Base-by-base conservation (phyloP, 1,284 basidiomycete genomes). In the Ganoderma boninense region DNA sequence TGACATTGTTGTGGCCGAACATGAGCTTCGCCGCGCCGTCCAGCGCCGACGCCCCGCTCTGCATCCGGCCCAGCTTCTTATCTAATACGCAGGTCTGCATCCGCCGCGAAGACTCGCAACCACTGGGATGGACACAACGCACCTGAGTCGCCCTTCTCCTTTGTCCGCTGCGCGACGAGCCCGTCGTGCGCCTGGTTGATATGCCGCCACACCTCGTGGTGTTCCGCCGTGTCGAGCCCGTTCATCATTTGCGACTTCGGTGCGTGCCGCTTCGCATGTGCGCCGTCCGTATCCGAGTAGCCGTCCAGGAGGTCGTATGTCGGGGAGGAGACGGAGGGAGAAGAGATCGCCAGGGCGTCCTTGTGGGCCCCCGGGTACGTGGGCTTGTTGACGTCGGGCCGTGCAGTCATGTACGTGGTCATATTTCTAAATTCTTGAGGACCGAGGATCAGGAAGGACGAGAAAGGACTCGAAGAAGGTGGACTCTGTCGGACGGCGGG, bases 121-220 rank as follows among this genome's bases (percentile, higher is more conserved):
- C 29, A 32, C 29, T n/a, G 4, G 29, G 57, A 38, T 11, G 2
- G 11, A 10, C 20, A 32, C 5, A 8, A 63, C 67, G 32, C 43
- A 65, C 67, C 67, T 64, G 63, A 44, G 26, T 65, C 49, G 43
- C 26, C 49, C 29, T 69, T 69, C 1, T 23, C 68, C 26, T 62
- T 61, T 16, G n/a, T 2, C 7, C 66, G 20, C 26, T 56, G 40
- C n/a, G 54, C 49, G 7, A 64, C 3, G 38, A 68, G 66, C 18
- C 18, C 54, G 5, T 59, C 42, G n/a, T 63, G 66, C 1, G 61
- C 62, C 29, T 44, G 23, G 16, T 6, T 40, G 32, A 64, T 44
- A 32, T 68, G 23, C 52, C 29, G 63, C 61, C 52, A 68, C 20
- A 59, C n/a, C 16, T 32, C 61, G 42, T 57, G 62, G 38, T 68